A percentile compares a stretch with the other conserved stretches of the same genome.
Evolutionary conservation across 2,329 filamentous ascomycete genomes (phyloP).

Genomic region (Beauveria scarabaeidicola): DNA sequence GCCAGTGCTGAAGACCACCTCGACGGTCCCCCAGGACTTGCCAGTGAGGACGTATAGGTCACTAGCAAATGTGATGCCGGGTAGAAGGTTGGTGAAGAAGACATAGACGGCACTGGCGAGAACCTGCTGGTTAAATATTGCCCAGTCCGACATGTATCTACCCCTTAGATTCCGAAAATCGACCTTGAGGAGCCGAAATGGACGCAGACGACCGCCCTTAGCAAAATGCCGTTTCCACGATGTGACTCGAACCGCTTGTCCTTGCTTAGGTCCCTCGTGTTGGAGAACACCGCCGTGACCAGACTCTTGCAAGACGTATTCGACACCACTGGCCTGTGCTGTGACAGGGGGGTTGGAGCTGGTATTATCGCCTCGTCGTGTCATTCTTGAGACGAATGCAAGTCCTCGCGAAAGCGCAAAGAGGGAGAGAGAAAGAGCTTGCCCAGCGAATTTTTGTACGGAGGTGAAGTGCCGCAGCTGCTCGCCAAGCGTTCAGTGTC

Average conservation of each 20-base stretch:
- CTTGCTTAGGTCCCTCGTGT: background rate
- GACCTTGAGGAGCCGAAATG: conserved; percentile 44
- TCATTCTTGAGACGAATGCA: background rate
- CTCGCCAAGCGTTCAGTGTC: background rate
- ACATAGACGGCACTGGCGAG: conserved; percentile 56
- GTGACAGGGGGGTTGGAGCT: background rate
- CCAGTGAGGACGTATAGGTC: conserved; percentile 56
- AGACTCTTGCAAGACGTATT: background rate
- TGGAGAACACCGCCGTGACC: background rate
- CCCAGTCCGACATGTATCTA: conserved; percentile 46
- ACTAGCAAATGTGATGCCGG: conserved; percentile 59
- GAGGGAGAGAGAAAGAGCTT: background rate
- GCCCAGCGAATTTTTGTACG: background rate
- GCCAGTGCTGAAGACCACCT: conserved; percentile 58
- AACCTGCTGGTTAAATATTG: conserved; percentile 53
- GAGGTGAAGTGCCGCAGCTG: background rate
- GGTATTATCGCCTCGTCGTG: background rate
- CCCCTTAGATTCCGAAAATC: conserved; percentile 37
- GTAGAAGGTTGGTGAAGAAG: conserved; percentile 59
- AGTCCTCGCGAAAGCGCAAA: background rate
- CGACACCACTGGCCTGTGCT: background rate
- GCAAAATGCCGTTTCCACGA: conserved; percentile 19
- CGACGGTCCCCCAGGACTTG: conserved; percentile 56
- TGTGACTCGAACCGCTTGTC: background rate
- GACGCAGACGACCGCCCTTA: conserved; percentile 35